These are phyloP conservation scores for Neckera pumila DNA, from an alignment of 225 moss, liverwort and hornwort genomes.

Conservation along the genomic window DNA sequence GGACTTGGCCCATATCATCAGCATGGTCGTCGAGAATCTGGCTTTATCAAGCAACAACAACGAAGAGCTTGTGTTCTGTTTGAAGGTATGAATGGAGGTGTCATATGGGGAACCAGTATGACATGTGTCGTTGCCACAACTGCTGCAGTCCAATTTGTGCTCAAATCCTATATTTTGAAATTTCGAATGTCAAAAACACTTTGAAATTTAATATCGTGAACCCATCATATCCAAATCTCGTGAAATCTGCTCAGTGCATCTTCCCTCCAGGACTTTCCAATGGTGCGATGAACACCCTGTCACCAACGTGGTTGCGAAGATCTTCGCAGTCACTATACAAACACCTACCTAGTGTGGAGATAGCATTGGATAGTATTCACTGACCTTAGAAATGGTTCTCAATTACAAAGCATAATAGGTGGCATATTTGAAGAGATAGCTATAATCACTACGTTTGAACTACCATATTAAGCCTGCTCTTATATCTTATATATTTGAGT, in stretches of 20 bases:
- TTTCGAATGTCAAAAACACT: background rate
- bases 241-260: background rate
- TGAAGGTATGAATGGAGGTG: constrained; percentile 12
- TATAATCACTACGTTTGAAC: background rate
- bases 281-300: background rate
- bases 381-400: background rate
- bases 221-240: background rate
- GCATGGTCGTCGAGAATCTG: constrained; percentile 79
- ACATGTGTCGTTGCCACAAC: background rate
- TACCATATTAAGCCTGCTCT: background rate
- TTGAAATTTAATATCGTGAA: background rate
- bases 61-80: constrained; percentile 27
- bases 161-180: background rate
- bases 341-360: background rate
- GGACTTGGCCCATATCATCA: constrained; percentile 70
- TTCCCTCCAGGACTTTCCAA: background rate
- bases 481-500: background rate
- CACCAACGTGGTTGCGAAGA: background rate
- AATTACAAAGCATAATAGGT: background rate
- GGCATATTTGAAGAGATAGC: background rate
- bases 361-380: background rate
- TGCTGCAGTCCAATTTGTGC: background rate
- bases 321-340: background rate
- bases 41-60: constrained; percentile 75
- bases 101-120: background rate